Evolutionary conservation across 2,329 filamentous ascomycete genomes (phyloP), one percentile per base, ranked within the genome.

Genomic region (Xylaria sp.): DNA sequence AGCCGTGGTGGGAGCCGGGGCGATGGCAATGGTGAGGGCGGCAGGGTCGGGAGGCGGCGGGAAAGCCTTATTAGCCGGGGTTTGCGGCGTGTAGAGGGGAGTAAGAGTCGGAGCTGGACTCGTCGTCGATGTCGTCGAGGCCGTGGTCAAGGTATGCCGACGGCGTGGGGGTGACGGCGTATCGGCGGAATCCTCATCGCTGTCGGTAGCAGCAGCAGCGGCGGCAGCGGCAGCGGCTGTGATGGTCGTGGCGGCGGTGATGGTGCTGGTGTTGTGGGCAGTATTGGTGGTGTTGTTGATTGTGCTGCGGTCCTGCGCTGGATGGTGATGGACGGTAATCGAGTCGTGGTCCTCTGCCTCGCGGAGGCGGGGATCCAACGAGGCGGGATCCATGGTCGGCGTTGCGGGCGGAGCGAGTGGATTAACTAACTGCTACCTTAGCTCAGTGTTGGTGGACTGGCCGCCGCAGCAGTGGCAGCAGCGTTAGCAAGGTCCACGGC

Each of bases 311-410:
- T 46, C 7, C n/a, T 46, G 37, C 8, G 56, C 23, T 39, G 69
- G 51, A 55, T 69, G 66, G 39, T 73, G 66, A 39, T 73, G 73
- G 57, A 76, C 74, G 28, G 74, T 66, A 63, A 76, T 75, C 41
- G 75, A 76, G 39, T 76, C 76, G 28, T 76, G 18, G 28, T 76
- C 71, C 61, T 72, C 72, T 28, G 69, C 63, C 41, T 74, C 76
- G 23, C 74, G 74, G 50, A 78, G 75, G 62, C 76, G 75, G 63
- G 75, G 76, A 63, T 78, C 76, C 63, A 78, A 73, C 51, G 76
- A 76, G 60, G 73, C 70, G 15, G 75, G 72, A 73, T 76, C 74
- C 76, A 77, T 77, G 69, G 72, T 65, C 60, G 54, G 54, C 37
- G 41, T 18, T 15, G 41, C 41, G 67, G 23, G 48, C 57, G 48